Evolutionary conservation across 192 early-diverging fungal genomes (phyloP).

Genomic region (Rhizoclosmatium sp.): DNA sequence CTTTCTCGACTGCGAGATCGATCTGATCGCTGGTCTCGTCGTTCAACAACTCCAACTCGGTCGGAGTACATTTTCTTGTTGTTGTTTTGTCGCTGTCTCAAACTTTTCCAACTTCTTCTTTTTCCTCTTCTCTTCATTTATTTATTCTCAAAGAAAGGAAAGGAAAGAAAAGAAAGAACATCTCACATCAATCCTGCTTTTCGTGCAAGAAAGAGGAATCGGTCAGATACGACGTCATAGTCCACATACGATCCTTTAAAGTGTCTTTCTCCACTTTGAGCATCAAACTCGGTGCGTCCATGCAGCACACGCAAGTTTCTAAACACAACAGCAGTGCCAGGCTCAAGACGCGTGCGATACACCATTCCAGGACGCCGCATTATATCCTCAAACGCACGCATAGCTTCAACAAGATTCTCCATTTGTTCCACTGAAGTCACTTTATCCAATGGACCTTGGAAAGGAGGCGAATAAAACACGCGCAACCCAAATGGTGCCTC

Average conservation of each 20-base stretch:
- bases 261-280: constrained; percentile 73
- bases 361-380: constrained; percentile 64
- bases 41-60: neutral
- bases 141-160: neutral
- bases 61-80: constrained; percentile 16
- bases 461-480: constrained; percentile 84
- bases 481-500: constrained; percentile 41
- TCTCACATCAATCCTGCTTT: neutral
- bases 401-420: constrained; percentile 69
- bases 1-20: neutral
- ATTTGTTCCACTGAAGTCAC: constrained; percentile 52
- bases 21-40: neutral
- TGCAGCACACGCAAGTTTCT: constrained; percentile 82
- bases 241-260: constrained; percentile 74
- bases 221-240: constrained; percentile 63
- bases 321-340: constrained; percentile 79
- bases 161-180: neutral
- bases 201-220: constrained; percentile 17
- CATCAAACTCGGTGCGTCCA: constrained; percentile 78
- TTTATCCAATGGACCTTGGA: constrained; percentile 77
- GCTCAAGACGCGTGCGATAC: constrained; percentile 67
- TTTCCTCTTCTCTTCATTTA: neutral
- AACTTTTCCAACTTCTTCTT: neutral
- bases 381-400: constrained; percentile 64
- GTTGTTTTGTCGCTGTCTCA: neutral